phyloP scores from a whole-genome alignment of 257 asterid genomes.

The Solanum chilense region DNA sequence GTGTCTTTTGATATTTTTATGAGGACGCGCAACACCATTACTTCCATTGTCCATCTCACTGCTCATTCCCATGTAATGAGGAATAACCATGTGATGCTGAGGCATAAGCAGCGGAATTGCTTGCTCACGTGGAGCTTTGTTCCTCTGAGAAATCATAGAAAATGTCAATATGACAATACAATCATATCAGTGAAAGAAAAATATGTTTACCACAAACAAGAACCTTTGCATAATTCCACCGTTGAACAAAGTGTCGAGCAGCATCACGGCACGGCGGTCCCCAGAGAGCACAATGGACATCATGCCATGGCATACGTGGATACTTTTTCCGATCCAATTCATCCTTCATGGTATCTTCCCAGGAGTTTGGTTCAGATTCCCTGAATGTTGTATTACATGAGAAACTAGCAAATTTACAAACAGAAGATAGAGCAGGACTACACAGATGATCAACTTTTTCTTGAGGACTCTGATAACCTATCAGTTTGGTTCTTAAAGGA shows the following conservation, averaged over 20 bases:
- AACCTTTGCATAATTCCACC: conserved; percentile 99
- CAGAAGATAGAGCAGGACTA: background rate
- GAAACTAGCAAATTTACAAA: conserved; percentile 9
- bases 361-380: conserved; percentile 92
- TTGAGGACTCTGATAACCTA: background rate
- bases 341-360: conserved; percentile 96
- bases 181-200: background rate
- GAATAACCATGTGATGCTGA: conserved; percentile 97
- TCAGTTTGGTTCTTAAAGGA: background rate
- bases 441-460: background rate
- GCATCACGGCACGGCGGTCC: conserved; percentile 94
- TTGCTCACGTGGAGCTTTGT: conserved; percentile 79
- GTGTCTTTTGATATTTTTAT: conserved; percentile 26
- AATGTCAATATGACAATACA: conserved; percentile 4
- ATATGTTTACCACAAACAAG: conserved; percentile 11
- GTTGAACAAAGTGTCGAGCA: conserved; percentile 94
- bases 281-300: conserved; percentile 97
- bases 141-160: conserved; percentile 51
- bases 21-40: conserved; percentile 14
- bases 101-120: conserved; percentile 93
- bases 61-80: conserved; percentile 78
- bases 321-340: conserved; percentile 60
- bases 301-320: conserved; percentile 99
- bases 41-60: conserved; percentile 24
- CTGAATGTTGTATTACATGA: conserved; percentile 32